Evolutionary conservation across 352 stramenopile species (phyloP), one percentile per base, ranked within the genome.

Genomic region (Pythium dissotocum): DNA sequence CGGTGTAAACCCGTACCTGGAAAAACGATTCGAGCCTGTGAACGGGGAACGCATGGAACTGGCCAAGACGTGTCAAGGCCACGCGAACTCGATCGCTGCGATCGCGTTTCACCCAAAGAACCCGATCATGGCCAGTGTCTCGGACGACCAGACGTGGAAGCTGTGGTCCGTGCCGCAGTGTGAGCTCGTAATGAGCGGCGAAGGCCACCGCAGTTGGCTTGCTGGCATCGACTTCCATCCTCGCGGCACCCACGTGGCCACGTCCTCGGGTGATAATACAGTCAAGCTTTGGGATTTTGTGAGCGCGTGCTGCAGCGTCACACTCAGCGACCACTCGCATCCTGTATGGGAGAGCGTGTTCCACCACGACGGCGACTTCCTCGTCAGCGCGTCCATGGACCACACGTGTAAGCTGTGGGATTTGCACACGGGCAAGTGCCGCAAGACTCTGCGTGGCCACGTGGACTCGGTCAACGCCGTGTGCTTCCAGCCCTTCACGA

Each of bases 211-310:
- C 13, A 91, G 89, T 59, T 98, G 95, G 95, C 77, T 98, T 24
- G 87, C 90, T 2, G 88, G 83, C 13, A 89, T 98, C 36, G 78
- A 83, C 42, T 98, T 98, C 71, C 93, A 98, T 60, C 95, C 95
- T 7, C 78, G 80, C 21, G 95, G 95, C 38, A 97, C 90, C 8
- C 93, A 98, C 77, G 81, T 98, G 7, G 93, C 92, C 2, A 98
- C 90, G 21, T 90, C 86, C 4, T 95, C 88, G 6, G 95, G 95
- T 35, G 95, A 99, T 69, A 94, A 91, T 67, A 97, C 91, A 7
- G 85, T 98, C 61, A 98, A 98, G 75, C 72, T 98, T 33, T 98
- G 95, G 95, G 92, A 98, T 70, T 98, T 98, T 71, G 81, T 93
- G 18, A 80, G 80, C 51, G 93, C 94, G 36, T 82, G 78, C 53